Conservation (phyloP, 768 basidiomycete genomes). For the Russula emetica region DNA sequence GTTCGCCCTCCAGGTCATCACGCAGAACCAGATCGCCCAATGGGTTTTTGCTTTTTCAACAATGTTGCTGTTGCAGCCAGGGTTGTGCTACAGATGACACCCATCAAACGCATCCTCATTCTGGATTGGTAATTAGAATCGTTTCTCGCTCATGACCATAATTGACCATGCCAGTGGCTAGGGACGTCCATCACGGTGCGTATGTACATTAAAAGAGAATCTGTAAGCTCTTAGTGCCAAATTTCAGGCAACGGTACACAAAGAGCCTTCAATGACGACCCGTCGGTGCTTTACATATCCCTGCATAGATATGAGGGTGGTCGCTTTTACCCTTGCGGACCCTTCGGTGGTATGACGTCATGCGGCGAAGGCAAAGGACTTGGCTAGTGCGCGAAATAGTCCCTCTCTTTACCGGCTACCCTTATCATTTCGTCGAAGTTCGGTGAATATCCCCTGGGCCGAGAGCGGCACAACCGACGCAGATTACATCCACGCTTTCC, state of each 20-base stretch:
- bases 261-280: slow-evolving; percentile 90
- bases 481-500: slow-evolving; percentile 96
- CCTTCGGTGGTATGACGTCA: slow-evolving; percentile 82
- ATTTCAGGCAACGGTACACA: slow-evolving; percentile 90
- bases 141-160: slow-evolving; percentile 6
- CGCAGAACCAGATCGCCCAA: slow-evolving; percentile 95
- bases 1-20: slow-evolving; percentile 98
- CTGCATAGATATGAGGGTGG: slow-evolving; percentile 93
- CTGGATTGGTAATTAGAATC: slow-evolving; percentile 77
- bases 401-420: slow-evolving; percentile 9
- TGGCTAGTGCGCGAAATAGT: slow-evolving; percentile 64
- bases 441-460: slow-evolving; percentile 97
- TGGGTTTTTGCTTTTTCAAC: slow-evolving; percentile 99
- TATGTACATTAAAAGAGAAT: not conserved
- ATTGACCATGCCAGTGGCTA: slow-evolving; percentile 33
- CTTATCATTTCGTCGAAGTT: slow-evolving; percentile 44
- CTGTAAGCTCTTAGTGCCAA: not conserved
- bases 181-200: slow-evolving; percentile 94
- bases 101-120: slow-evolving; percentile 79
- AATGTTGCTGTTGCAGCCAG: slow-evolving; percentile 92
- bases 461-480: slow-evolving; percentile 83
- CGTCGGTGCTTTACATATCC: slow-evolving; percentile 88
- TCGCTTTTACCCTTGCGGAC: slow-evolving; percentile 86
- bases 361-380: slow-evolving; percentile 79
- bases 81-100: slow-evolving; percentile 67